These are phyloP conservation scores for Simmondsia chinensis DNA, from an alignment of 148 eudicot species.

Conservation along the genomic window DNA sequence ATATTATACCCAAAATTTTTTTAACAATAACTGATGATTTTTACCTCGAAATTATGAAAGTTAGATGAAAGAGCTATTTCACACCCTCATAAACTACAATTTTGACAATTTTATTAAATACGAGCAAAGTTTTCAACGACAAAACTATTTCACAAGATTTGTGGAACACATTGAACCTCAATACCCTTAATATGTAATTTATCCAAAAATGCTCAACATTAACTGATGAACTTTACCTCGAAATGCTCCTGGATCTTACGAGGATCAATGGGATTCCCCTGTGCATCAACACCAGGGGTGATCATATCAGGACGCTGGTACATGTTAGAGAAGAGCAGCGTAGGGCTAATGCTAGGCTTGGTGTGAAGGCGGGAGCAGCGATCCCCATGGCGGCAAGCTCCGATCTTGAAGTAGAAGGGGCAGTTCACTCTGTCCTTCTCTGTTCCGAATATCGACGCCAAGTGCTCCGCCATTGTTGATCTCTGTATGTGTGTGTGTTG, in stretches of 20 bases:
- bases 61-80: too few species aligned
- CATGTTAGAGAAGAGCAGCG: slow-evolving; percentile 37
- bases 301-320: slow-evolving; percentile 46
- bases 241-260: slow-evolving; percentile 34
- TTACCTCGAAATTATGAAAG: too few species aligned
- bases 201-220: too few species aligned
- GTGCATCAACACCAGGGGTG: slow-evolving; percentile 43
- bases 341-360: slow-evolving; percentile 36
- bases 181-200: too few species aligned
- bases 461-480: slow-evolving; percentile 37
- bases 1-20: too few species aligned
- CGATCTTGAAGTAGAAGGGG: slow-evolving; percentile 47
- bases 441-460: slow-evolving; percentile 39
- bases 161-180: too few species aligned
- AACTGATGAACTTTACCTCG: too few species aligned
- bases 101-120: too few species aligned
- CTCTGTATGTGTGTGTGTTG: background rate
- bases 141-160: too few species aligned
- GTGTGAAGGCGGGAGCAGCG: slow-evolving; percentile 41
- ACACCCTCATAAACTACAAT: too few species aligned
- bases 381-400: slow-evolving; percentile 43
- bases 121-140: too few species aligned
- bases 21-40: too few species aligned
- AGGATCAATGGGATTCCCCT: slow-evolving; percentile 39
- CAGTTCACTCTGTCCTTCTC: slow-evolving; percentile 45